Evolutionary conservation across 345 rosid species (phyloP).

Genomic region (Lagerstroemia speciosa): DNA sequence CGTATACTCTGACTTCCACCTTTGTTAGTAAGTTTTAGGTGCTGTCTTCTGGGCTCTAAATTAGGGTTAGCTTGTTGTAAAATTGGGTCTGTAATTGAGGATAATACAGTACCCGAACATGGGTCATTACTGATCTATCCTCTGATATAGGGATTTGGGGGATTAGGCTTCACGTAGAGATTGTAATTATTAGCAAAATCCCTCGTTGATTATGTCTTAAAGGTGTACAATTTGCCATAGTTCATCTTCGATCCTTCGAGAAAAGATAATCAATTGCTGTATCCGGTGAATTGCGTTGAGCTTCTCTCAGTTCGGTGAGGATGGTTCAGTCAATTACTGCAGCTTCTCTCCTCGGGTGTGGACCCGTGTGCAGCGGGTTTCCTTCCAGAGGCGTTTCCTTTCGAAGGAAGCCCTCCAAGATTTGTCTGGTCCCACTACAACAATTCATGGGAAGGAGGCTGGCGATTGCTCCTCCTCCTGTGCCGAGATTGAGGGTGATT

Average conservation of each 20-base stretch:
- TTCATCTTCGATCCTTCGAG: neutral
- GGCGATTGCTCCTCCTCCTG: conserved; percentile 24
- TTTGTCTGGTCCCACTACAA: conserved; percentile 24
- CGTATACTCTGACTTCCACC: neutral
- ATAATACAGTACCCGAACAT: neutral
- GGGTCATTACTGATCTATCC: neutral
- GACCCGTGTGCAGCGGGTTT: conserved; percentile 33
- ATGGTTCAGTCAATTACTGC: conserved; percentile 76
- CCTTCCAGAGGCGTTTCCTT: conserved; percentile 29
- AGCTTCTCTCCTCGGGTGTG: conserved; percentile 46
- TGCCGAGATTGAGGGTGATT: conserved; percentile 24
- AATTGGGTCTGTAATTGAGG: conserved; percentile 16
- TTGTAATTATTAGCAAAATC: neutral
- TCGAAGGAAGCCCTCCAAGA: conserved; percentile 21
- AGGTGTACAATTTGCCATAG: neutral
- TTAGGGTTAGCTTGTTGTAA: conserved; percentile 23
- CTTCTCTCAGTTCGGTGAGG: conserved; percentile 16
- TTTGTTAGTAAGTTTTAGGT: neutral
- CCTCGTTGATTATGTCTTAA: neutral
- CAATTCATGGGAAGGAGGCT: conserved; percentile 30
- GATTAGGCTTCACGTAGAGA: neutral
- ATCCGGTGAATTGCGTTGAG: conserved; percentile 4
- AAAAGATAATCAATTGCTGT: neutral
- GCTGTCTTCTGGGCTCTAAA: conserved; percentile 1
- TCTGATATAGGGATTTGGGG: neutral